Conservation (phyloP, 305 asterid genomes). For the Plantago rigida region DNA sequence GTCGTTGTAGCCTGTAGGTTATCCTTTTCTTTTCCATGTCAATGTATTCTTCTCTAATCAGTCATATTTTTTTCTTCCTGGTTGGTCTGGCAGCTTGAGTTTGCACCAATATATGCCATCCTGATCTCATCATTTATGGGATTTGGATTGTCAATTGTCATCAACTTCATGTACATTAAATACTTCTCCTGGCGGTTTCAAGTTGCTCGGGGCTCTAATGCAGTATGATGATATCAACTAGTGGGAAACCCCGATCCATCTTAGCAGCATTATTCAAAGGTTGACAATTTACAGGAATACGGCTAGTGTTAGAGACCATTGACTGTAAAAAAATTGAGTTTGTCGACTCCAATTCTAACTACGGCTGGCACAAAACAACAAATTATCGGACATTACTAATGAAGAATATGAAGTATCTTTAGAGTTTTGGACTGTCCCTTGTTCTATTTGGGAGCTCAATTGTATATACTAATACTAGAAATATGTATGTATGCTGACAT, state of each 20-base stretch:
- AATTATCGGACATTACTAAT: no score
- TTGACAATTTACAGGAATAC: no score
- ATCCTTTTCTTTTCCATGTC: neutral
- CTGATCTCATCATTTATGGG: constrained; percentile 56
- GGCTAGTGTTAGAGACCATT: no score
- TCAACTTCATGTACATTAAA: constrained; percentile 44
- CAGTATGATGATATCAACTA: constrained; percentile 33
- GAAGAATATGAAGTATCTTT: no score
- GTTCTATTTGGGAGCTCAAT: neutral
- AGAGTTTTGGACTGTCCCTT: neutral
- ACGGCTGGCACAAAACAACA: no score
- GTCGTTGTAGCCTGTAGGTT: no score
- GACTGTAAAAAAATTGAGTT: no score
- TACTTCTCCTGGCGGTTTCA: constrained; percentile 39
- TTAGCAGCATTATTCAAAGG: no score
- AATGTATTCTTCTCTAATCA: constrained; percentile 10
- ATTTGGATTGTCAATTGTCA: constrained; percentile 45
- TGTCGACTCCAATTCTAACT: no score
- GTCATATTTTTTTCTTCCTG: neutral
- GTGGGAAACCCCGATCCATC: no score
- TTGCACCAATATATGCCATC: constrained; percentile 48
- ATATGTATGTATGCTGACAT: neutral
- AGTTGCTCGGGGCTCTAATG: constrained; percentile 28
- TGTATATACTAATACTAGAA: neutral
- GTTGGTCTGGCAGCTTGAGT: constrained; percentile 47